phyloP scores from a whole-genome alignment of 2,329 filamentous ascomycete species.

The Purpureocillium takamizusanense region DNA sequence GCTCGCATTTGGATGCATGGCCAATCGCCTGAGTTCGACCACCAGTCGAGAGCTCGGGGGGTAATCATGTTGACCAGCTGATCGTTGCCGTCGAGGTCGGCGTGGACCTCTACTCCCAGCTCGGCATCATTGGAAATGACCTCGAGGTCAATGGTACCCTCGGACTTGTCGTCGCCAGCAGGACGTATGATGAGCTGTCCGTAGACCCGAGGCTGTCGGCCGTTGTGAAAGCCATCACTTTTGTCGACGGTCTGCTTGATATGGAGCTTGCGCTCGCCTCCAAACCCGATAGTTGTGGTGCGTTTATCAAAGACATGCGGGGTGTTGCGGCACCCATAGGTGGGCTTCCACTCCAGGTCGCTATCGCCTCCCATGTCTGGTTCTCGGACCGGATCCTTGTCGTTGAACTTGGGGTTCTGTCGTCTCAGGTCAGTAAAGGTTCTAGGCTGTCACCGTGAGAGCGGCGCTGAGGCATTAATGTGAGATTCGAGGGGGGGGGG shows the following conservation, averaged over 20 bases:
- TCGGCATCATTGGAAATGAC: conserved; percentile 33
- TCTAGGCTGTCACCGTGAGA: too few relatives aligned
- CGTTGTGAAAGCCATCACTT: conserved; percentile 8
- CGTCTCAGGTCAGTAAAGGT: not conserved
- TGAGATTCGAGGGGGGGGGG: too few relatives aligned
- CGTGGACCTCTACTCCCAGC: conserved; percentile 23
- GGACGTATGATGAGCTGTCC: conserved; percentile 38
- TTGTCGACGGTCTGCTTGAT: conserved; percentile 28
- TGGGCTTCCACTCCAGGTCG: conserved; percentile 17
- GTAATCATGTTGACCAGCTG: conserved; percentile 31
- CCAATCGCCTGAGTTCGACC: conserved; percentile 10
- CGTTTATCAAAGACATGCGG: conserved; percentile 10
- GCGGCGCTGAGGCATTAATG: too few relatives aligned
- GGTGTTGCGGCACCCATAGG: conserved; percentile 14
- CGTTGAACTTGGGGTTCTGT: conserved; percentile 11
- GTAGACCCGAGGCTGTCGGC: conserved; percentile 25
- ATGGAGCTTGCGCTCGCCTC: conserved; percentile 22
- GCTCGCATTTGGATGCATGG: conserved; percentile 40
- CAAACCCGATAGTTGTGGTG: conserved; percentile 22
- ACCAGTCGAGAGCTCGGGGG: conserved; percentile 25
- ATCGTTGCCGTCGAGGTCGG: conserved; percentile 21
- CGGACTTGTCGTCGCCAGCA: conserved; percentile 18
- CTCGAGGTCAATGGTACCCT: conserved; percentile 33
- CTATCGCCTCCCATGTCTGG: conserved; percentile 10
- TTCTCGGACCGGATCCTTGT: conserved; percentile 14